Evolutionary conservation across 2,329 filamentous ascomycete genomes (phyloP).

Genomic region (Leptographium galeiforme): DNA sequence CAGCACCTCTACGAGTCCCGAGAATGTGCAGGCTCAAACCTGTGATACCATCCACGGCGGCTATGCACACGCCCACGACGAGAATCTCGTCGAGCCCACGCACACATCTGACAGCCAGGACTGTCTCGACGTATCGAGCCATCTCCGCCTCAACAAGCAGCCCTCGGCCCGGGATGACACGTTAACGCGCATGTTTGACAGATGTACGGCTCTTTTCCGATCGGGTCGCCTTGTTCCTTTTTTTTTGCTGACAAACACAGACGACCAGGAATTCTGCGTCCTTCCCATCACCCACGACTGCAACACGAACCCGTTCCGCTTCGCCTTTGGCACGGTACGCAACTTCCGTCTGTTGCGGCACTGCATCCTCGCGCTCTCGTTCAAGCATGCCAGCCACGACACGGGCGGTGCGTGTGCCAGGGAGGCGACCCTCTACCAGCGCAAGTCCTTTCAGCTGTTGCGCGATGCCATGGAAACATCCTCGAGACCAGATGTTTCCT

Average conservation of each 20-base stretch:
- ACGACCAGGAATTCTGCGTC: constrained; percentile 21
- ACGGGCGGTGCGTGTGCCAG: constrained; percentile 11
- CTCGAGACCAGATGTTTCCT: constrained; percentile 4
- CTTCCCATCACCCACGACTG: constrained; percentile 20
- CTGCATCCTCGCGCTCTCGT: constrained; percentile 18
- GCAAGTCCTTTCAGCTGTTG: constrained; percentile 15
- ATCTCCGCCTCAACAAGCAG: neutral
- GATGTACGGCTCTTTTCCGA: neutral
- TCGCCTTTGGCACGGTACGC: constrained; percentile 11
- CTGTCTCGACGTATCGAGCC: neutral
- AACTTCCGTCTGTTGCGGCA: constrained; percentile 18
- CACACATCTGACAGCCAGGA: neutral
- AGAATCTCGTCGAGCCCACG: neutral
- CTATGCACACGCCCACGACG: no score
- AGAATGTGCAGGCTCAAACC: neutral
- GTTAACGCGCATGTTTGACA: constrained; percentile 5
- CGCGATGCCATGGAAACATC: constrained; percentile 6
- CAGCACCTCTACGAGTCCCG: neutral
- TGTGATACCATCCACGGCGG: no score
- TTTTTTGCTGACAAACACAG: constrained; percentile 8
- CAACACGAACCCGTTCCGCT: constrained; percentile 20
- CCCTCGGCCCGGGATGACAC: constrained; percentile 4
- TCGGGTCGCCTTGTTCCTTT: neutral
- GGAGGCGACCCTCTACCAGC: constrained; percentile 14
- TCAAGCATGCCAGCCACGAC: constrained; percentile 16